Percentiles rank a stretch among this genome's conserved stretches.
phyloP scores from a whole-genome alignment of 2,329 filamentous ascomycete genomes.

The Rhinocladiella mackenziei region DNA sequence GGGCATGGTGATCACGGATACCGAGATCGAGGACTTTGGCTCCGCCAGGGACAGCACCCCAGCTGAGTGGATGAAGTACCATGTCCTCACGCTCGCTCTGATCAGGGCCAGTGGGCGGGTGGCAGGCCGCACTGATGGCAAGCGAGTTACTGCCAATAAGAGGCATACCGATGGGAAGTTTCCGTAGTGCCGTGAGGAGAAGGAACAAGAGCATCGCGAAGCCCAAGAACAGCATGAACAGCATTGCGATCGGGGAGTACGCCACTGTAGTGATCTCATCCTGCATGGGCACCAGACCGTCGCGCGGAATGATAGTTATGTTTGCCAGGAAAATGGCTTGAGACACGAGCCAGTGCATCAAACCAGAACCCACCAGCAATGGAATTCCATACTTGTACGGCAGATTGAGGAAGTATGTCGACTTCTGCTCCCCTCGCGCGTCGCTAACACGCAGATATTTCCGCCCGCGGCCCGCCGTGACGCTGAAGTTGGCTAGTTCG shows the following conservation, averaged over 20 bases:
- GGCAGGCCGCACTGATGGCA: slow-evolving; percentile 37
- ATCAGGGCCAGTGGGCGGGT: slow-evolving; percentile 22
- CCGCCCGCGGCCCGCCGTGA: slow-evolving; percentile 31
- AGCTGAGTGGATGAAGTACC: slow-evolving; percentile 27
- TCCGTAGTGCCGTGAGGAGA: slow-evolving; percentile 21
- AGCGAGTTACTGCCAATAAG: slow-evolving; percentile 34
- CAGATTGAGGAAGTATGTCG: slow-evolving; percentile 43
- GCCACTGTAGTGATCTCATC: slow-evolving; percentile 28
- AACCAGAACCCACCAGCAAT: slow-evolving; percentile 34
- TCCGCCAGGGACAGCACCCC: slow-evolving; percentile 26
- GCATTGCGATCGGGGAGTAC: slow-evolving; percentile 28
- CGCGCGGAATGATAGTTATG: slow-evolving; percentile 29
- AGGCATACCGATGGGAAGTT: slow-evolving; percentile 31
- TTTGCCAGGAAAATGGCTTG: slow-evolving; percentile 46
- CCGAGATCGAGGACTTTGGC: slow-evolving; percentile 16
- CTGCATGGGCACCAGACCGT: slow-evolving; percentile 20
- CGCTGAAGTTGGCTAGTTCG: slow-evolving; percentile 45
- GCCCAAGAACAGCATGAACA: slow-evolving; percentile 24
- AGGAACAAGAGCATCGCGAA: slow-evolving; percentile 22
- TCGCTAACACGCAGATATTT: slow-evolving; percentile 38
- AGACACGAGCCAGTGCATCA: slow-evolving; percentile 50
- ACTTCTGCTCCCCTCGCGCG: slow-evolving; percentile 37
- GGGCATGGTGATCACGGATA: slow-evolving; percentile 8
- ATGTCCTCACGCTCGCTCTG: slow-evolving; percentile 23
- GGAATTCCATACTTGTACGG: slow-evolving; percentile 46